Conservation (phyloP, 768 basidiomycete genomes). For the Xerocomellus dryophilus region DNA sequence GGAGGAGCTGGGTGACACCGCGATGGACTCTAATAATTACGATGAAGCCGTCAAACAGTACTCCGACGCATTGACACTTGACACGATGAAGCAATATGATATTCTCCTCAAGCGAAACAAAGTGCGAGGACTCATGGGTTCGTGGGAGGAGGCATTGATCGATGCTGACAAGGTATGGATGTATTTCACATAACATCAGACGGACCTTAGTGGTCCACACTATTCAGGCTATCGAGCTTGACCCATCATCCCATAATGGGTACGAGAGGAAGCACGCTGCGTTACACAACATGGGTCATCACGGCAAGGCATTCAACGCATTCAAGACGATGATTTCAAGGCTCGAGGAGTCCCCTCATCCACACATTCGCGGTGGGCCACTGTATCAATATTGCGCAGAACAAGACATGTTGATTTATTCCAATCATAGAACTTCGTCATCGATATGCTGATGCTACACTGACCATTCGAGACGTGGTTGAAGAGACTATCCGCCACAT, state of each 20-base stretch:
- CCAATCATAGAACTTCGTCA: neutral
- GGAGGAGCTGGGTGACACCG: too few relatives aligned
- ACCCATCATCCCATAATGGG: neutral
- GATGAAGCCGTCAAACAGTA: too few relatives aligned
- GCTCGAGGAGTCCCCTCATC: neutral
- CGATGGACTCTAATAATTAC: too few relatives aligned
- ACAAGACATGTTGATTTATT: neutral
- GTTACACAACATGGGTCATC: neutral
- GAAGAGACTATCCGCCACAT: neutral
- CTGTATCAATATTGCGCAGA: neutral
- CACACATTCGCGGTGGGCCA: neutral
- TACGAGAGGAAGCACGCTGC: neutral
- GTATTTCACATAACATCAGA: too few relatives aligned
- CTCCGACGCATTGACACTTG: too few relatives aligned
- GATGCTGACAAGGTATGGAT: constrained; percentile 6
- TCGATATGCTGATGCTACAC: neutral
- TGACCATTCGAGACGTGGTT: neutral
- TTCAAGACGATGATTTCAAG: neutral
- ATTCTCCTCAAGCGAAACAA: too few relatives aligned
- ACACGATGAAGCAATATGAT: too few relatives aligned
- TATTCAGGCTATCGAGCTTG: neutral
- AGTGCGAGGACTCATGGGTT: neutral
- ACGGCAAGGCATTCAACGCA: neutral
- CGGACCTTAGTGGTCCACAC: too few relatives aligned
- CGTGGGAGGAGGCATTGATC: neutral